A percentile compares a stretch with the other conserved stretches of the same genome.
Evolutionary conservation across 2,329 filamentous ascomycete species (phyloP).

Genomic region (Hypocrella siamensis): DNA sequence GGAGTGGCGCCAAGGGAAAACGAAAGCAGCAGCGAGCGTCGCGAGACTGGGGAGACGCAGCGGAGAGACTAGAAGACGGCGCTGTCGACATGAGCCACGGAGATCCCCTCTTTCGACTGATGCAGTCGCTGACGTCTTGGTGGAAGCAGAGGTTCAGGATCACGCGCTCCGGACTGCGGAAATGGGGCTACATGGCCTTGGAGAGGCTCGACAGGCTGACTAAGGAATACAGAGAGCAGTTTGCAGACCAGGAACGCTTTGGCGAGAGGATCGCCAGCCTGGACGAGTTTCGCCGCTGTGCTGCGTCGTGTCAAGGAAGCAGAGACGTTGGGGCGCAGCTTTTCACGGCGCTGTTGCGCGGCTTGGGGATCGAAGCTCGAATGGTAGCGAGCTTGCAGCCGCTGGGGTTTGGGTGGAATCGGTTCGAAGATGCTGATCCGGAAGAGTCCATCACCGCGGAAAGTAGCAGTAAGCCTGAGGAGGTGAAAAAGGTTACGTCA

Average conservation of each 20-base stretch:
- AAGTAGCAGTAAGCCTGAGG: background rate
- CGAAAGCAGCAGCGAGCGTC: slow-evolving; percentile 15
- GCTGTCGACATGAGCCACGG: slow-evolving; percentile 65
- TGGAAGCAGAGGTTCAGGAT: slow-evolving; percentile 78
- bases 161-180: slow-evolving; percentile 67
- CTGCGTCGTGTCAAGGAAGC: slow-evolving; percentile 60
- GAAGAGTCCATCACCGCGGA: slow-evolving; percentile 19
- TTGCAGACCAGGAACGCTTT: slow-evolving; percentile 46
- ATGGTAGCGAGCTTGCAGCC: slow-evolving; percentile 78
- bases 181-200: slow-evolving; percentile 76
- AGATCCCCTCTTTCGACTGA: slow-evolving; percentile 62
- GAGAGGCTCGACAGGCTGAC: slow-evolving; percentile 58
- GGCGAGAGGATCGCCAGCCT: slow-evolving; percentile 61
- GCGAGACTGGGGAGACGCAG: slow-evolving; percentile 55
- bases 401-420: slow-evolving; percentile 80
- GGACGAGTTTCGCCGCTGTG: slow-evolving; percentile 51
- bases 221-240: slow-evolving; percentile 49
- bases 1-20: slow-evolving; percentile 11
- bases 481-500: background rate
- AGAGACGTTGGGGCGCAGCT: slow-evolving; percentile 79
- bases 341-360: slow-evolving; percentile 73
- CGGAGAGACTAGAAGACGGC: slow-evolving; percentile 53
- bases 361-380: slow-evolving; percentile 65
- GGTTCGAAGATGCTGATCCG: slow-evolving; percentile 58
- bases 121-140: slow-evolving; percentile 64